Base-by-base conservation (phyloP, 225 moss, liverwort and hornwort species). In the Pleurozium schreberi region DNA sequence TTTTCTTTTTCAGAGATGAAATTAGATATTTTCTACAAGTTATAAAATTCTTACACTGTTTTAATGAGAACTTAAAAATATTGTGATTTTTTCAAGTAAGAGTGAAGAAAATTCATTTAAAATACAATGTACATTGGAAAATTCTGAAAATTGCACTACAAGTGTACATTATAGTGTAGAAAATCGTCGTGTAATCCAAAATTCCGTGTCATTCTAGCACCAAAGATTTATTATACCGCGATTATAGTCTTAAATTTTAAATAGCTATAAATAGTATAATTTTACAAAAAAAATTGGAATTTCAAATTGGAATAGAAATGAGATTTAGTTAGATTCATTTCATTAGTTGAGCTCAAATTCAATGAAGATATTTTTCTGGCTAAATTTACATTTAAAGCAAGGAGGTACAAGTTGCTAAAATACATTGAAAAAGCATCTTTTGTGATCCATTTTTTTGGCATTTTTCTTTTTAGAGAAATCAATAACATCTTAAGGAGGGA, bases 371-470 rank as follows among this genome's bases (percentile, higher is more conserved):
- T 18, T 12, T 4, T 4, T 4, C 11, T 3, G 8, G 12, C 33
- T 49, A 20, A 49, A 3, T 75, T 12, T 2, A 33, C 4, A 33
- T 20, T 75, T 49, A 7, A 5, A 20, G 2, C 18, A 47, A 75
- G 3, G 19, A 47, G 0, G 0, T 33, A 49, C 3, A 75, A 75
- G 1, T 49, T 75, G 33, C 31, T 8, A 75, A 75, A 49, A 9
- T 75, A 20, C 6, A 33, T 0, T 31, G 3, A 47, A 73, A 18
- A 73, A 4, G 3, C 10, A 73, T 73, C 27, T 43, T 71, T 18
- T 18, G 11, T 30, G 7, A 45, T 73, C 1, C 0, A 0, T 4
- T 7, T 31, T 31, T 7, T 4, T 18, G 2, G 18, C 30, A 31
- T 47, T 1, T 43, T 73, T 6, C 23, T 73, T 30, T 0, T 1